A percentile compares a stretch with the other conserved stretches of the same genome.
These are phyloP conservation scores for Cyclanthera cordifolia DNA, from an alignment of 306 rosid genomes.

Conservation along the genomic window DNA sequence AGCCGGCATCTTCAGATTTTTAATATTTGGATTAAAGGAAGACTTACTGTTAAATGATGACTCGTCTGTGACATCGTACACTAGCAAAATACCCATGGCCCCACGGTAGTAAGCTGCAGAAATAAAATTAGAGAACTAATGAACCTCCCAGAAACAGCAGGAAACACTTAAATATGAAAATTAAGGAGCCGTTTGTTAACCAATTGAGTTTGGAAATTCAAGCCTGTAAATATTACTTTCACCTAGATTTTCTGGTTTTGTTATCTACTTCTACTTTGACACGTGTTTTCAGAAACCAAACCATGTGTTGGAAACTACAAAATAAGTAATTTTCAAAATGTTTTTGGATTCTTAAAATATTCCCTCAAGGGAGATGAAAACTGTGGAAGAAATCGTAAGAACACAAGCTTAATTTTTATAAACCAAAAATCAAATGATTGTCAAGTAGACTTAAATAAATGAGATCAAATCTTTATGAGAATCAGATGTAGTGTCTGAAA, in stretches of 20 bases:
- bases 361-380: no score
- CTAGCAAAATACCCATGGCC: slow-evolving; percentile 96
- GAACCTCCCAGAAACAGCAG: neutral
- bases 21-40: slow-evolving; percentile 12
- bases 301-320: no score
- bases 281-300: no score
- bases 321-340: no score
- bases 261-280: no score
- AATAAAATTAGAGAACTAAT: slow-evolving; percentile 5
- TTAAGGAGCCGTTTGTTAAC: neutral
- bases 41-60: slow-evolving; percentile 80
- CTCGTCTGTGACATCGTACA: slow-evolving; percentile 87
- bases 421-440: no score
- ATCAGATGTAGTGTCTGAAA: neutral
- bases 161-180: neutral
- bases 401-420: no score
- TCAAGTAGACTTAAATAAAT: neutral
- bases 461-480: neutral
- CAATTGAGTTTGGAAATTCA: no score
- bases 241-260: no score
- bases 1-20: slow-evolving; percentile 4
- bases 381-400: no score
- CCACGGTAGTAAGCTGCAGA: slow-evolving; percentile 84
- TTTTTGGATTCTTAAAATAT: no score
- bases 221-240: no score